Evolutionary conservation across 1,284 basidiomycete genomes (phyloP).

Genomic region (Chiua sp.): DNA sequence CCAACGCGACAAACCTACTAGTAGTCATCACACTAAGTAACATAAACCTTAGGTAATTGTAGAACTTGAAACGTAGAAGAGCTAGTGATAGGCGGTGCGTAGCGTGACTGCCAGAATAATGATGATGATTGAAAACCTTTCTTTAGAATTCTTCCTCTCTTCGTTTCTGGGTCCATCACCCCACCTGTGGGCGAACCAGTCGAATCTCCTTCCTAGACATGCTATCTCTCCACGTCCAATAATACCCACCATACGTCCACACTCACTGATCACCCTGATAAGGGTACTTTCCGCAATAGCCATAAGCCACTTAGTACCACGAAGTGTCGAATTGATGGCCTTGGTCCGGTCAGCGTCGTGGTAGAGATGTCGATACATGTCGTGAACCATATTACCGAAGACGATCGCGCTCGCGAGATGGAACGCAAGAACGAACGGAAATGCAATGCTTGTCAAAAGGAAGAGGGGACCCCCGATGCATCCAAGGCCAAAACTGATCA

Average conservation of each 20-base stretch:
- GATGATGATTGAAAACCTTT: constrained; percentile 33
- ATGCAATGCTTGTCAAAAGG: constrained; percentile 14
- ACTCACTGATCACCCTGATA: constrained; percentile 57
- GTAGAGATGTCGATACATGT: constrained; percentile 52
- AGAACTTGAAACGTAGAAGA: too few relatives aligned
- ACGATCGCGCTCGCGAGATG: constrained; percentile 38
- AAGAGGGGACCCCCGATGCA: constrained; percentile 14
- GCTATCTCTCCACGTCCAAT: constrained; percentile 49
- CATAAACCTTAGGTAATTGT: too few relatives aligned
- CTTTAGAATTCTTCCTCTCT: constrained; percentile 45
- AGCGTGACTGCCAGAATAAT: constrained; percentile 13
- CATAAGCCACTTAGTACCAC: constrained; percentile 41
- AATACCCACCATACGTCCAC: constrained; percentile 52
- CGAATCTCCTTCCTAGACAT: constrained; percentile 50
- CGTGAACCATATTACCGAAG: constrained; percentile 51
- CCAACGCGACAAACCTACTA: too few relatives aligned
- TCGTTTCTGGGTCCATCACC: constrained; percentile 49
- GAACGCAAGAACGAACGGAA: constrained; percentile 24
- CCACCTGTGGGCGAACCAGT: constrained; percentile 55
- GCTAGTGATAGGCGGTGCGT: neutral
- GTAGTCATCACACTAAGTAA: too few relatives aligned
- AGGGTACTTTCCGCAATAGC: constrained; percentile 55
- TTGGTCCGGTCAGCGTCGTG: constrained; percentile 42
- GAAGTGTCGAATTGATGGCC: constrained; percentile 42
- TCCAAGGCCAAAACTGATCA: constrained; percentile 32